phyloP scores from a whole-genome alignment of 306 rosid genomes.

The Acacia melanoxylon region DNA sequence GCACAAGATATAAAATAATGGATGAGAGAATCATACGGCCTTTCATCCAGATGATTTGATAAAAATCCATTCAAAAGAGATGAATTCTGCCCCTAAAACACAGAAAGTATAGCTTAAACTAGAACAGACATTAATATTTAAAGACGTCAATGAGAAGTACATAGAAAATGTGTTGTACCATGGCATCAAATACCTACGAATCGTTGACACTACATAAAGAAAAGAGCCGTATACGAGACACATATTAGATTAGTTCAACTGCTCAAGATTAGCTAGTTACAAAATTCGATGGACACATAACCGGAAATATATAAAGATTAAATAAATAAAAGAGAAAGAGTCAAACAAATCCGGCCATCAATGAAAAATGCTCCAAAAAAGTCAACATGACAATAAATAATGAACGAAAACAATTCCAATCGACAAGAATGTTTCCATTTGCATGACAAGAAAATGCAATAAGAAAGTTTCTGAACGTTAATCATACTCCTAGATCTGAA shows the following conservation, averaged over 20 bases:
- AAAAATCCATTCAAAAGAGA: too few relatives aligned
- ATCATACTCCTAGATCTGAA: neutral
- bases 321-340: neutral
- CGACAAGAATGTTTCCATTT: neutral
- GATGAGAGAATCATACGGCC: too few relatives aligned
- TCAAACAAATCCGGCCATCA: neutral
- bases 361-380: neutral
- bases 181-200: too few relatives aligned
- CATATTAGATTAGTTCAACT: constrained; percentile 19
- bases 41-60: too few relatives aligned
- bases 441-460: neutral
- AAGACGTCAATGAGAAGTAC: too few relatives aligned
- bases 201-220: too few relatives aligned
- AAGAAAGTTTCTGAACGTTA: neutral
- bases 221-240: neutral
- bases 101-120: too few relatives aligned
- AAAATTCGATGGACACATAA: constrained; percentile 15
- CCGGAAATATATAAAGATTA: neutral
- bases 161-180: too few relatives aligned
- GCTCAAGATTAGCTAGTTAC: constrained; percentile 5
- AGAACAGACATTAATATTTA: too few relatives aligned
- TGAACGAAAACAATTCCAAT: neutral
- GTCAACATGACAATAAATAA: neutral
- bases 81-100: too few relatives aligned
- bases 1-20: too few relatives aligned